Base-by-base conservation (phyloP, 306 rosid genomes). In the Lablab purpureus region DNA sequence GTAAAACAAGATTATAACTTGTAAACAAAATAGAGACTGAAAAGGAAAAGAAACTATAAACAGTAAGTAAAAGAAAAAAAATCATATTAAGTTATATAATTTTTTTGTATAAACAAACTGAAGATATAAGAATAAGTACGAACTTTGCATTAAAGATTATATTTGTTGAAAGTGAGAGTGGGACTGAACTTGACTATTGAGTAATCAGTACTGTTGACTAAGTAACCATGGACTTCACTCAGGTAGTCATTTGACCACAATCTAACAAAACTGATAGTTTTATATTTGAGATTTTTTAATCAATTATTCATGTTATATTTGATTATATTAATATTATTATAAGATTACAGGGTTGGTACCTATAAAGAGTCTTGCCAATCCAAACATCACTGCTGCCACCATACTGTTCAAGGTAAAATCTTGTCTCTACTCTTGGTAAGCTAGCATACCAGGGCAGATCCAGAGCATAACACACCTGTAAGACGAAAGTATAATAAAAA, bases 301-400 rank as follows among this genome's bases (percentile, higher is more conserved):
- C 2, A 47, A 14, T 19, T 6, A 50, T 17, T 2, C 52, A 51
- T 51, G 12, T 18, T 6, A 4, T 47, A 15, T 50, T 50, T n/a
- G 7, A 11, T 56, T 10, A 4, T 56, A 43, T 23, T 74, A 37
- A 11, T 23, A 46, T 46, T 28, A 5, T 58, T 28, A 13, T 13
- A 17, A 2, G 9, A 45, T 30, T 43, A 60, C 50, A 59, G 34
- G 40, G 21, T 34, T 50, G 12, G 28, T 59, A 91, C 98, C 97
- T 89, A 71, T 95, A 95, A n/a, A 95, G 98, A 62, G 94, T 84
- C 86, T 92, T 92, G 70, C 96, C 99, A 74, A 95, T 95, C 99
- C 98, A 95, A 34, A 92, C 87, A 55, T 92, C 99, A 79, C 72
- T 76, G 21, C 56, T 28, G 17, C 90, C 98, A 27, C 99, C 99